These are phyloP conservation scores for Aethionema arabicum DNA, from an alignment of 345 rosid species.

Conservation along the genomic window DNA sequence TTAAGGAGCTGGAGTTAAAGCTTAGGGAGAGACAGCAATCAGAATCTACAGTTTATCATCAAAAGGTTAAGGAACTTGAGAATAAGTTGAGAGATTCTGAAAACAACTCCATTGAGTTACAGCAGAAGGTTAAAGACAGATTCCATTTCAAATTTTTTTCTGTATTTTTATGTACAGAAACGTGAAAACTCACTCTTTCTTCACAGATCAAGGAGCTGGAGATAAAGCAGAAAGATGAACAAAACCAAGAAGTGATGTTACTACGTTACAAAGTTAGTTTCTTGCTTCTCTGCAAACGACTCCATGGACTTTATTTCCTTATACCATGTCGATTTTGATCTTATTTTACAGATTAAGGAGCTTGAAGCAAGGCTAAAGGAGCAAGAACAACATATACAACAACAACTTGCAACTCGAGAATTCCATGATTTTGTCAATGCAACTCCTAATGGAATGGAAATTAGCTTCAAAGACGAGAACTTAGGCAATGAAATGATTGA, in stretches of 20 bases:
- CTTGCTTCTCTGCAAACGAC: background rate
- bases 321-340: too few relatives aligned
- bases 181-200: background rate
- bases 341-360: constrained; percentile 62
- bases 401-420: constrained; percentile 37
- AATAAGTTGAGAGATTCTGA: constrained; percentile 66
- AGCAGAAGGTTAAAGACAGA: constrained; percentile 49
- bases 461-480: constrained; percentile 31
- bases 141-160: constrained; percentile 1
- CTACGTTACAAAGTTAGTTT: constrained; percentile 54
- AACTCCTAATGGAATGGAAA: constrained; percentile 46
- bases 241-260: constrained; percentile 46
- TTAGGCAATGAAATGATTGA: constrained; percentile 36
- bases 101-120: constrained; percentile 43
- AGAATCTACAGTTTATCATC: constrained; percentile 50
- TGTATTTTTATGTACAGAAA: background rate
- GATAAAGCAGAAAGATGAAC: constrained; percentile 57
- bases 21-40: constrained; percentile 61
- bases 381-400: constrained; percentile 58
- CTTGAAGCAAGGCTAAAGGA: constrained; percentile 76
- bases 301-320: too few relatives aligned
- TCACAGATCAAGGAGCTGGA: constrained; percentile 69
- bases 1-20: constrained; percentile 71
- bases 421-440: constrained; percentile 39
- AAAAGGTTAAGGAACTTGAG: constrained; percentile 75